These are phyloP conservation scores for Yamadazyma philogaea DNA, from an alignment of 805 yeast genomes.

Conservation along the genomic window DNA sequence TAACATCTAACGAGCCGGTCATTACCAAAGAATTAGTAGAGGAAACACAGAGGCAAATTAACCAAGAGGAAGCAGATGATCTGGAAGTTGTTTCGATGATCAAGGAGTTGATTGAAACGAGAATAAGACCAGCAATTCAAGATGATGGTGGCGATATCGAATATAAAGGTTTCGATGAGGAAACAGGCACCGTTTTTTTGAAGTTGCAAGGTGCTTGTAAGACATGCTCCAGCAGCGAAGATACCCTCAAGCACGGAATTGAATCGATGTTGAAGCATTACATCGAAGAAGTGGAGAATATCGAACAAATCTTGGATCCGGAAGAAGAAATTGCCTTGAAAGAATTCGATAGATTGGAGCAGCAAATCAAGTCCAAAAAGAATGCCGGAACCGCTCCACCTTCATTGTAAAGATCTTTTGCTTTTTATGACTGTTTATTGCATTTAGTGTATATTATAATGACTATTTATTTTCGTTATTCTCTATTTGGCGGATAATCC, in stretches of 20 bases:
- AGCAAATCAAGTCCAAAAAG: conserved; percentile 23
- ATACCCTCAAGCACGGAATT: conserved; percentile 91
- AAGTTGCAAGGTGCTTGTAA: conserved; percentile 95
- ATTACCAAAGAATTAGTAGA: conserved; percentile 40
- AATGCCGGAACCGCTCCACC: conserved; percentile 24
- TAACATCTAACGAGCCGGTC: conserved; percentile 36
- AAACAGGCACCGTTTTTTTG: conserved; percentile 81
- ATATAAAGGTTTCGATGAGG: conserved; percentile 80
- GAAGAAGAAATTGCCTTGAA: conserved; percentile 73
- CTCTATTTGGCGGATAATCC: conserved; percentile 8
- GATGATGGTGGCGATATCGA: conserved; percentile 99
- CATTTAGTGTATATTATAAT: conserved; percentile 8
- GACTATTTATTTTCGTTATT: conserved; percentile 4
- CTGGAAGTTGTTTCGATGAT: conserved; percentile 81
- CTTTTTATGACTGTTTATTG: conserved; percentile 7
- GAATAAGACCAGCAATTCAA: conserved; percentile 95
- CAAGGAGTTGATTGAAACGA: conserved; percentile 86
- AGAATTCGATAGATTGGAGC: conserved; percentile 83
- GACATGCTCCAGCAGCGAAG: conserved; percentile 85
- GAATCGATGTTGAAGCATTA: conserved; percentile 97
- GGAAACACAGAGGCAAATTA: conserved; percentile 40
- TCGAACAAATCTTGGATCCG: conserved; percentile 77
- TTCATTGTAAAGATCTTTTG: conserved; percentile 15
- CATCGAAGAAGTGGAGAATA: conserved; percentile 90
- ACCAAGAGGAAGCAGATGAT: conserved; percentile 50